Percentiles rank a stretch among this genome's conserved stretches.
phyloP scores from a whole-genome alignment of 73 alveolate species.

The Symbiodinium pilosum region DNA sequence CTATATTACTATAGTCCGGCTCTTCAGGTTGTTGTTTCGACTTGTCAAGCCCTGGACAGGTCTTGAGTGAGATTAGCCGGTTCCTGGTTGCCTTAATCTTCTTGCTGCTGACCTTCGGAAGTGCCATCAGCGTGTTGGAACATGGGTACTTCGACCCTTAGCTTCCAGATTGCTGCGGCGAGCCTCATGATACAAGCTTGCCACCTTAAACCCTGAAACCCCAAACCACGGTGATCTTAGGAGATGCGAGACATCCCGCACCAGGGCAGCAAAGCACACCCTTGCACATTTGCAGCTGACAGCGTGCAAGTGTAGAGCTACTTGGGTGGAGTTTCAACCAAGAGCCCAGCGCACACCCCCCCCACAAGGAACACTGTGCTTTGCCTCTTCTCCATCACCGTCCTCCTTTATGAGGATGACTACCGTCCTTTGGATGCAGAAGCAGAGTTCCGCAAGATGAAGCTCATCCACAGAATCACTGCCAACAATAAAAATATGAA shows the following conservation, averaged over 20 bases:
- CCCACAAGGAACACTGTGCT: slow-evolving; percentile 64
- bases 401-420: slow-evolving; percentile 79
- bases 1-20: no score
- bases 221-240: neutral
- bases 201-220: slow-evolving; percentile 22
- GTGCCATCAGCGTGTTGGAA: slow-evolving; percentile 90
- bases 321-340: neutral
- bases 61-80: slow-evolving; percentile 84
- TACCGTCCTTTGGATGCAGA: neutral
- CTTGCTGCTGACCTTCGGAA: slow-evolving; percentile 86
- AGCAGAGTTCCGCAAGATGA: neutral
- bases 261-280: neutral
- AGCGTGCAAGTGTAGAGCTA: neutral
- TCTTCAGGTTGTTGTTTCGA: neutral
- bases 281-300: neutral
- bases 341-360: neutral
- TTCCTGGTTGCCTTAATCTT: slow-evolving; percentile 87
- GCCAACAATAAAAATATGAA: no score
- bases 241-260: slow-evolving; percentile 85
- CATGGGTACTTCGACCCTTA: slow-evolving; percentile 62
- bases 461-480: no score
- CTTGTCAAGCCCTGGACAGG: slow-evolving; percentile 25
- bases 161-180: neutral
- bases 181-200: neutral
- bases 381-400: slow-evolving; percentile 61